phyloP scores from a whole-genome alignment of 768 basidiomycete species.

The Hypholoma fasciculare region DNA sequence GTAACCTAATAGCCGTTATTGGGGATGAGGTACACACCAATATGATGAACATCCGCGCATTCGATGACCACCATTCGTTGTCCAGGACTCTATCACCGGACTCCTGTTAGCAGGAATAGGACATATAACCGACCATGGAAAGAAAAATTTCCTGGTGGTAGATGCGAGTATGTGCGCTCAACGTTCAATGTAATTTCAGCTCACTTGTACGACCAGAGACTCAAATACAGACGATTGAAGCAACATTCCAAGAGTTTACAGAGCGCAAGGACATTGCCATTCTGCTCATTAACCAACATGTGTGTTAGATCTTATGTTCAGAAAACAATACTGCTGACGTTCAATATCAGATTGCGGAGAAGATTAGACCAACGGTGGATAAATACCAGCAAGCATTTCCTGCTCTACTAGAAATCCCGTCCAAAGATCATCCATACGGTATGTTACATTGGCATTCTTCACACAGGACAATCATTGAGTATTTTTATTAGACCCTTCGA shows the following conservation, averaged over 20 bases:
- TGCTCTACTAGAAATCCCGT: constrained; percentile 95
- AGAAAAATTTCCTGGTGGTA: constrained; percentile 97
- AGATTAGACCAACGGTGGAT: constrained; percentile 93
- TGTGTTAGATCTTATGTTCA: constrained; percentile 36
- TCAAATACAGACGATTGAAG: constrained; percentile 85
- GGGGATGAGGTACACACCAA: constrained; percentile 81
- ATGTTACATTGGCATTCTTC: constrained; percentile 19
- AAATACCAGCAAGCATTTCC: constrained; percentile 96
- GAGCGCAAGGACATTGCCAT: constrained; percentile 95
- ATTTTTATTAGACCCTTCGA: constrained; percentile 73
- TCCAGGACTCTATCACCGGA: constrained; percentile 95
- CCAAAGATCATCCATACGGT: constrained; percentile 99
- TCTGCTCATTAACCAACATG: constrained; percentile 97
- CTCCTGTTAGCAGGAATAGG: constrained; percentile 94
- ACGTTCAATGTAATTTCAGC: neutral
- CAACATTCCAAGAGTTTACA: constrained; percentile 92
- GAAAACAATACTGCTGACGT: constrained; percentile 1
- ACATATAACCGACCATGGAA: constrained; percentile 85
- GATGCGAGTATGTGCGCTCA: constrained; percentile 73
- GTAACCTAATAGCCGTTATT: constrained; percentile 91
- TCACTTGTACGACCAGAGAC: constrained; percentile 62
- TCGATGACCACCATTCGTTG: constrained; percentile 11
- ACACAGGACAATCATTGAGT: neutral
- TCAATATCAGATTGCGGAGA: constrained; percentile 82
- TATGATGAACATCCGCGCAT: neutral